Base-by-base conservation (phyloP, 805 yeast species). In the Candida nonsorbophila region DNA sequence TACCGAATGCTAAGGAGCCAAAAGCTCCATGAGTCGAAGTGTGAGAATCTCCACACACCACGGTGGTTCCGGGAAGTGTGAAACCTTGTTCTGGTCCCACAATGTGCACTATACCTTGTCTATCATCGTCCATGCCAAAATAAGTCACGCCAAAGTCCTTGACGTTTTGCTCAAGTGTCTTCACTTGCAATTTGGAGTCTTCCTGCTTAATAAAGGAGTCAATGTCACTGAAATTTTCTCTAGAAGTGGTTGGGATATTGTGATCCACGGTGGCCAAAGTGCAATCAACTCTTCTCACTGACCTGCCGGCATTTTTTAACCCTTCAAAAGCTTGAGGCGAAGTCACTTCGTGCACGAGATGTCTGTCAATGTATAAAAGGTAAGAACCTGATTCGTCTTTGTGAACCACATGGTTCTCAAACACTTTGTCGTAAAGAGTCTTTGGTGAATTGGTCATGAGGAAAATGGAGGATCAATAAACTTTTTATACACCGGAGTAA, bases 291-390 rank as follows among this genome's bases (percentile, higher is more conserved):
- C 98, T 78, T 70, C 98, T 82, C 30, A 92, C 95, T 35, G 58
- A 56, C 69, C 99, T 80, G 27, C 82, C 84, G 10, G 97, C 95
- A 49, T 78, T 82, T 40, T 70, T 74, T 47, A 92, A 73, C 28
- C 98, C 98, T 65, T 92, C 98, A 53, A 92, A 92, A 7, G 98
- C 98, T 62, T 92, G 98, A 20, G 99, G 98, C 16, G 97, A 90
- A 2, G 99, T 92, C 30, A 92, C 99, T 65, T 92, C 98, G 59
- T 92, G 98, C 28, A 92, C 95, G 44, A 92, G 70, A 60, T 92
- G 98, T 63, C 98, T 84, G 63, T 92, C 99, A 36, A 92, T 90
- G 61, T 85, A 92, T 37, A 92, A 62, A 39, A 92, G 69, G 53
- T 74, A 81, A 13, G 96, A 87, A 16, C 94, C 94, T 20, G 85